These are phyloP conservation scores for Dissoconium aciculare DNA, from an alignment of 2,329 filamentous ascomycete species.

Conservation along the genomic window DNA sequence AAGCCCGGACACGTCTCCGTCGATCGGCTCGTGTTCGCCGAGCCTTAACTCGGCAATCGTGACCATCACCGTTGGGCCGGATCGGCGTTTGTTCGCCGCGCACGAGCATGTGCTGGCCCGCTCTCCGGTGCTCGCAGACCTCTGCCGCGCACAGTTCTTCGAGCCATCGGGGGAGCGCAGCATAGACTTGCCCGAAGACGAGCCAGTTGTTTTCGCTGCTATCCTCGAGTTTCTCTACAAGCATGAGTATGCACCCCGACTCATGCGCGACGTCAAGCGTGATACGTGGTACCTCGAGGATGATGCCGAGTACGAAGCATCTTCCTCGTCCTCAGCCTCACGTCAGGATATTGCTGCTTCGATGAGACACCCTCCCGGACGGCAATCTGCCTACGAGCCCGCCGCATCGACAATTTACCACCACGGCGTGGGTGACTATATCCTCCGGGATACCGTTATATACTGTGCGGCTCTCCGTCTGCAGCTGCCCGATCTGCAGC, in stretches of 20 bases:
- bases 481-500: slow-evolving; percentile 83
- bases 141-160: slow-evolving; percentile 53
- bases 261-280: slow-evolving; percentile 70
- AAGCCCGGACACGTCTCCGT: slow-evolving; percentile 27
- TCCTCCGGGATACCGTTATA: slow-evolving; percentile 84
- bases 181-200: slow-evolving; percentile 62
- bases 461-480: slow-evolving; percentile 89
- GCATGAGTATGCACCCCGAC: slow-evolving; percentile 83
- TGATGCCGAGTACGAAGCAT: slow-evolving; percentile 24
- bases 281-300: slow-evolving; percentile 86
- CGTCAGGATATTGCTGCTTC: neutral
- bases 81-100: slow-evolving; percentile 82
- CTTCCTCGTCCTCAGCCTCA: slow-evolving; percentile 12
- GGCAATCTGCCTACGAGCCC: slow-evolving; percentile 43
- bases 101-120: slow-evolving; percentile 82
- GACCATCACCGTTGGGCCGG: slow-evolving; percentile 68
- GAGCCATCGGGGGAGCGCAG: slow-evolving; percentile 51
- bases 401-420: slow-evolving; percentile 70
- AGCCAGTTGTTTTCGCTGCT: slow-evolving; percentile 85
- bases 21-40: slow-evolving; percentile 27
- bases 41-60: slow-evolving; percentile 58
- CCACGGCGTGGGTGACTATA: slow-evolving; percentile 54
- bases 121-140: slow-evolving; percentile 59
- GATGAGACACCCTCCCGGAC: neutral
- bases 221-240: slow-evolving; percentile 96